Conservation (phyloP, 2,329 filamentous ascomycete species). For the Fusarium verticillioides region DNA sequence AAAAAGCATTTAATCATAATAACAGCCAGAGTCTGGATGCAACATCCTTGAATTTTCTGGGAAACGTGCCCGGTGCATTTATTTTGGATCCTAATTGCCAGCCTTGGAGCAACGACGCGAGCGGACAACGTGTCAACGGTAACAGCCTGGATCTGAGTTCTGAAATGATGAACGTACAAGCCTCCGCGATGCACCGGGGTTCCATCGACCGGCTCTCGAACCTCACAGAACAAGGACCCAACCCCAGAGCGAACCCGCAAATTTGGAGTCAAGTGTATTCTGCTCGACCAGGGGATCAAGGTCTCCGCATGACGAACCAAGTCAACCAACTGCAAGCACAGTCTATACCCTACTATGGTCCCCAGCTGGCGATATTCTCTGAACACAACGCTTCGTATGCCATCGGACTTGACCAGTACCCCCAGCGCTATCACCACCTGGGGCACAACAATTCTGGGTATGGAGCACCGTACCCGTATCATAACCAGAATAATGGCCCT, state of each 20-base stretch:
- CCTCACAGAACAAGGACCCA: conserved; percentile 46
- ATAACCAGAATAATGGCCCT: conserved; percentile 63
- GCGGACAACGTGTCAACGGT: conserved; percentile 40
- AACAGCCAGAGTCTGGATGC: conserved; percentile 50
- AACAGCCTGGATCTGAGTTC: conserved; percentile 40
- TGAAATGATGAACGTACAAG: conserved; percentile 46
- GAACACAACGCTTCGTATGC: conserved; percentile 51
- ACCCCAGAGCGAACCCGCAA: conserved; percentile 43
- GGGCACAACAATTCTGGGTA: conserved; percentile 43
- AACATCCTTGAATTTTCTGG: conserved; percentile 43
- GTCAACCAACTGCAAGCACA: conserved; percentile 40
- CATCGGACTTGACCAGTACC: conserved; percentile 52
- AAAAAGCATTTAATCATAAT: conserved; percentile 36
- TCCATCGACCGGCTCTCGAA: conserved; percentile 54
- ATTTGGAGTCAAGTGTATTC: conserved; percentile 54
- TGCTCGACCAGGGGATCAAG: conserved; percentile 50
- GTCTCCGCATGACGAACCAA: conserved; percentile 51
- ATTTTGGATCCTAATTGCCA: conserved; percentile 61
- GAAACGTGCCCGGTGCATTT: conserved; percentile 47
- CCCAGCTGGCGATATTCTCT: conserved; percentile 44
- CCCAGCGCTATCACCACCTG: conserved; percentile 47
- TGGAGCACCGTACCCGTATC: conserved; percentile 50
- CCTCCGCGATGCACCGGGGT: conserved; percentile 49
- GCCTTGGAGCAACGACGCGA: conserved; percentile 55
- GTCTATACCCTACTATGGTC: conserved; percentile 48